Base-by-base conservation (phyloP, 257 asterid genomes). In the Mitragyna speciosa region DNA sequence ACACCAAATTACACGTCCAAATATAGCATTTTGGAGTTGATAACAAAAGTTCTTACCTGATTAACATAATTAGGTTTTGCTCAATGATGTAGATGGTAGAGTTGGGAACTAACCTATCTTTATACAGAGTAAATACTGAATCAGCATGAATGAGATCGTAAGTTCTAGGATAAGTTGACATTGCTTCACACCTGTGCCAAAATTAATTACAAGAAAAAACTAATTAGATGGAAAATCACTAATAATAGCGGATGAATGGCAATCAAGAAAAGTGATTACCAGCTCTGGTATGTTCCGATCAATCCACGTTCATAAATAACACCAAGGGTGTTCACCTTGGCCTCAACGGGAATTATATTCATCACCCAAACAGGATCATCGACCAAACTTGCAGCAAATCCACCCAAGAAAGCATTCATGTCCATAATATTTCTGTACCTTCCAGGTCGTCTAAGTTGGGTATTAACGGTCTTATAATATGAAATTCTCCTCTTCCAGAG, bases 161-260 rank as follows among this genome's bases (percentile, higher is more conserved):
- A 2, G 97, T 92, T 86, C 98, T 85, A 5, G 98, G 97, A 74
- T 94, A 94, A 10, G 98, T 94, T 36, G 98, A 94, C 97, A 94
- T 92, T n/a, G 98, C 97, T 80, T 93, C 96, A 67, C 98, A 94
- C 98, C 97, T 92, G 80, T 76, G 82, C 48, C 26, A 22, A 76
- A 61, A 20, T 19, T 22, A 80, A 39, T 33, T 45, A 22, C 49
- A 33, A 72, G 28, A 28, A 4, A 15, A 31, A 19, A 72, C 22
- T 48, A 36, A 17, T 47, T 71, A 19, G 26, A 20, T 52, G 33
- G 43, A 28, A 75, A 51, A 43, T 61, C 72, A 76, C 28, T n/a
- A 28, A 41, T 17, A 49, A 52, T 1, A 43, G 2, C 26, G 15
- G 15, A 43, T 19, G 11, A 26, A 61, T 7, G 51, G 12, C 3